phyloP scores from a whole-genome alignment of 768 basidiomycete genomes.

The Phlebiopsis gigantea region DNA sequence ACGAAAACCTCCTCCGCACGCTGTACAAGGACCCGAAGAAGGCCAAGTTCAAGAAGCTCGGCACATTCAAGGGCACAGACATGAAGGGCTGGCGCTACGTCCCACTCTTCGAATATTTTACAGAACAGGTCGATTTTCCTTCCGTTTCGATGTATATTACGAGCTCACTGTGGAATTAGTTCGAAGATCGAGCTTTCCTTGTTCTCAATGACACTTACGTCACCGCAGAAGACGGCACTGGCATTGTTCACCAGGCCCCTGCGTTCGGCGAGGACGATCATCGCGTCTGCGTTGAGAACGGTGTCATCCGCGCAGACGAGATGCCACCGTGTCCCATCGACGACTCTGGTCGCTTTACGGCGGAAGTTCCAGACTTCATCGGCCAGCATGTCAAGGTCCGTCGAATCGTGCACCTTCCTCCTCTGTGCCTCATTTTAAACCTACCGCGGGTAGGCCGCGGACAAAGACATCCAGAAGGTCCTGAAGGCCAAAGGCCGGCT shows the following conservation, averaged over 20 bases:
- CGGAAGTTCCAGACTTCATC: slow-evolving; percentile 83
- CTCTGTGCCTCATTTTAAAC: neutral
- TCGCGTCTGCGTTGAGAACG: slow-evolving; percentile 81
- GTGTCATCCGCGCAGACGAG: slow-evolving; percentile 79
- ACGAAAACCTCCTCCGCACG: slow-evolving; percentile 79
- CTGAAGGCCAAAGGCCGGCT: slow-evolving; percentile 85
- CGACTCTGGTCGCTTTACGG: slow-evolving; percentile 82
- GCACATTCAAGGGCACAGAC: slow-evolving; percentile 82
- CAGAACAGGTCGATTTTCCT: slow-evolving; percentile 54
- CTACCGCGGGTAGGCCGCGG: slow-evolving; percentile 59
- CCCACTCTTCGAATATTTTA: slow-evolving; percentile 95
- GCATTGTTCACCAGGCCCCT: slow-evolving; percentile 98
- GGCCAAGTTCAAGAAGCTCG: slow-evolving; percentile 90
- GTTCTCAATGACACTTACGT: slow-evolving; percentile 92
- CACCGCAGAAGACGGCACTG: slow-evolving; percentile 89
- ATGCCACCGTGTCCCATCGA: slow-evolving; percentile 97
- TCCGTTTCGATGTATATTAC: slow-evolving; percentile 28
- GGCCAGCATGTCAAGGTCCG: slow-evolving; percentile 87
- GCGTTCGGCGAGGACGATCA: slow-evolving; percentile 99
- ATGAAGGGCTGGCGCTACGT: slow-evolving; percentile 96
- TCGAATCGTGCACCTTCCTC: neutral
- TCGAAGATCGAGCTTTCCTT: slow-evolving; percentile 84
- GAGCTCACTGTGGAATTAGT: slow-evolving; percentile 40
- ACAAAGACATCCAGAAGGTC: slow-evolving; percentile 88
- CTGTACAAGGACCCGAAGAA: slow-evolving; percentile 97